A percentile compares a stretch with the other conserved stretches of the same genome.
Evolutionary conservation across 768 basidiomycete species (phyloP).

Genomic region (Boletus sp.): DNA sequence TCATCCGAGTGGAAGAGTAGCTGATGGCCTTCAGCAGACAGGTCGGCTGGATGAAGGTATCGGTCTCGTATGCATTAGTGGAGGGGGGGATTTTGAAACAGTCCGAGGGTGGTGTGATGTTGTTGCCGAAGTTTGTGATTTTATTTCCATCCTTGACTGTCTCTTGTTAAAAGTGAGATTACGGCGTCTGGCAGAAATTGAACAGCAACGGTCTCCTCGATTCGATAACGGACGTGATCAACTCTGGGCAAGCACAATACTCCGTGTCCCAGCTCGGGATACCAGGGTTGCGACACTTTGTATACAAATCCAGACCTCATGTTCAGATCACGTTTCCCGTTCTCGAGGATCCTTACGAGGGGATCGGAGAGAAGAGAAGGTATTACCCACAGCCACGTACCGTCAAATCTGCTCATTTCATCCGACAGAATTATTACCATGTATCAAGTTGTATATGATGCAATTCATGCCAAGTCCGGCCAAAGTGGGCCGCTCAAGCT

Average conservation of each 20-base stretch:
- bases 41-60: slow-evolving; percentile 38
- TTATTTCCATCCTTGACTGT: background rate
- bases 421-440: slow-evolving; percentile 67
- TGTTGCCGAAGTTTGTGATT: slow-evolving; percentile 50
- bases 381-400: slow-evolving; percentile 23
- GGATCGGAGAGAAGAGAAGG: slow-evolving; percentile 57
- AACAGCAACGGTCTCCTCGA: slow-evolving; percentile 54
- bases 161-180: background rate
- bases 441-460: slow-evolving; percentile 86
- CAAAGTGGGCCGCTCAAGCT: slow-evolving; percentile 79
- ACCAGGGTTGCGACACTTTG: slow-evolving; percentile 88
- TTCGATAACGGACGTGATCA: slow-evolving; percentile 47
- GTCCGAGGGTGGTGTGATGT: slow-evolving; percentile 72
- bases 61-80: slow-evolving; percentile 77
- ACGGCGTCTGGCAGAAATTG: slow-evolving; percentile 49
- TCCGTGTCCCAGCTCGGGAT: slow-evolving; percentile 74
- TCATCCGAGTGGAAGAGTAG: background rate
- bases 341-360: slow-evolving; percentile 86
- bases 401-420: slow-evolving; percentile 5
- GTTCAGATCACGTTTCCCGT: slow-evolving; percentile 86
- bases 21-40: slow-evolving; percentile 4
- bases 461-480: slow-evolving; percentile 86
- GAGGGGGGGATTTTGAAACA: slow-evolving; percentile 81
- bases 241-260: slow-evolving; percentile 55
- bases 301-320: slow-evolving; percentile 87